phyloP scores from a whole-genome alignment of 228 moss, liverwort and hornwort genomes.

The Sphagnum magellanicum region DNA sequence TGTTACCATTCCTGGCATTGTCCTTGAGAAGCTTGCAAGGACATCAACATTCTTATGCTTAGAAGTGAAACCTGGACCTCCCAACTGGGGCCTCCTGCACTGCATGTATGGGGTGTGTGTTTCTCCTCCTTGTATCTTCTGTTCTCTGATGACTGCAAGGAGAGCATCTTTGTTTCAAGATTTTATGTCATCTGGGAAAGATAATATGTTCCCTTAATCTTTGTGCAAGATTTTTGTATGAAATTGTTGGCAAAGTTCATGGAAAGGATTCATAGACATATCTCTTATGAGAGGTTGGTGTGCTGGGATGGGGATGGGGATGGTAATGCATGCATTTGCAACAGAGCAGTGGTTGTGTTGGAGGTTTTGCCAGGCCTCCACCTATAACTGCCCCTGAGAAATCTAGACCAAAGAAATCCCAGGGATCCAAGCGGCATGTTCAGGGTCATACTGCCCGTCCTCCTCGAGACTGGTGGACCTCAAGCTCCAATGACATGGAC shows the following conservation, averaged over 20 bases:
- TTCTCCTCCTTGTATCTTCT: conserved; percentile 10
- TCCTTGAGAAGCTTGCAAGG: conserved; percentile 10
- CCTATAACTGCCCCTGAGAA: conserved; percentile 68
- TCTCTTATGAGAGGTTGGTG: conserved; percentile 45
- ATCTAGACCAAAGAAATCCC: conserved; percentile 17
- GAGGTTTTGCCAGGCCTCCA: conserved; percentile 96
- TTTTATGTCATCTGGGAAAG: neutral
- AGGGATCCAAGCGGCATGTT: conserved; percentile 37
- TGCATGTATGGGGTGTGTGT: conserved; percentile 99
- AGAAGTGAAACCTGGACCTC: conserved; percentile 31
- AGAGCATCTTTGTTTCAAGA: too few species aligned
- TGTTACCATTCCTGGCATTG: conserved; percentile 1
- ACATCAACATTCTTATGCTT: conserved; percentile 7
- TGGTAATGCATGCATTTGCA: conserved; percentile 63
- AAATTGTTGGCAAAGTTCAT: neutral
- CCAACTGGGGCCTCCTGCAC: conserved; percentile 34
- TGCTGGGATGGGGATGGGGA: conserved; percentile 28
- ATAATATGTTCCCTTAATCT: neutral
- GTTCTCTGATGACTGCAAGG: neutral
- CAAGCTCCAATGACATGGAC: conserved; percentile 94
- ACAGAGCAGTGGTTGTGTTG: conserved; percentile 99
- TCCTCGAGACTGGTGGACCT: conserved; percentile 93
- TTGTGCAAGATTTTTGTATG: neutral
- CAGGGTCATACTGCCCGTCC: conserved; percentile 71
- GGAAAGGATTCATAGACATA: neutral